These are phyloP conservation scores for Chlamydomonas sp. DNA, from an alignment of 139 green algal species.

Conservation along the genomic window DNA sequence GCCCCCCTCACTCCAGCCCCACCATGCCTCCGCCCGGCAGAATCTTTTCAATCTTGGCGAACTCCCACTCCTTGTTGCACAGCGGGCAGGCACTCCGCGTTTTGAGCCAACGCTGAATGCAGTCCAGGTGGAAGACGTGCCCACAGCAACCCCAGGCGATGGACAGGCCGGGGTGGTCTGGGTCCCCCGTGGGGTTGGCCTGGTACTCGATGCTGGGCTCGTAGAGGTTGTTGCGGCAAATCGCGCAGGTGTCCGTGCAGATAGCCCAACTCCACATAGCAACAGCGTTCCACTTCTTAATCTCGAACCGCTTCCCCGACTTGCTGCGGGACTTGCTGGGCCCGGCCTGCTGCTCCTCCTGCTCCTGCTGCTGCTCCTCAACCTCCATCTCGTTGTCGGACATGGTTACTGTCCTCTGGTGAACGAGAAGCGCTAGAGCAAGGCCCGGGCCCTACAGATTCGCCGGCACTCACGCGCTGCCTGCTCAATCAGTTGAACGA, in stretches of 20 bases:
- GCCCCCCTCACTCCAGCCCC: slow-evolving; percentile 5
- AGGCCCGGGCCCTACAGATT: too few species aligned
- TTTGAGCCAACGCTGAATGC: slow-evolving; percentile 98
- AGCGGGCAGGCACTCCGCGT: slow-evolving; percentile 93
- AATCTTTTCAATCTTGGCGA: slow-evolving; percentile 92
- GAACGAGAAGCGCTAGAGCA: too few species aligned
- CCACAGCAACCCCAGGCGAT: slow-evolving; percentile 96
- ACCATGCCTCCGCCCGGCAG: slow-evolving; percentile 28
- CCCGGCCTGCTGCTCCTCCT: slow-evolving; percentile 36
- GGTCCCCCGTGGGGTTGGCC: slow-evolving; percentile 93
- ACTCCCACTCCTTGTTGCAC: slow-evolving; percentile 97
- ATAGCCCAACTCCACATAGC: slow-evolving; percentile 98
- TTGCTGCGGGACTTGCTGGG: slow-evolving; percentile 52
- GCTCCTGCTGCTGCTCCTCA: slow-evolving; percentile 32
- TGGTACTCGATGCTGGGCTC: slow-evolving; percentile 98
- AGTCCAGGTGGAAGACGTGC: slow-evolving; percentile 99
- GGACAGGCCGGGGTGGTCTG: slow-evolving; percentile 89
- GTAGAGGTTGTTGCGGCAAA: slow-evolving; percentile 98
- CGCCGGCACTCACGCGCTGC: too few species aligned
- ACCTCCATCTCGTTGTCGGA: slow-evolving; percentile 52
- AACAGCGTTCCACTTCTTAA: slow-evolving; percentile 98
- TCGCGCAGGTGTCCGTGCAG: slow-evolving; percentile 96
- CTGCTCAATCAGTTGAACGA: too few species aligned
- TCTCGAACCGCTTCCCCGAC: slow-evolving; percentile 90
- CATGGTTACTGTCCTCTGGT: background rate